These are phyloP conservation scores for Boechera divaricarpa DNA, from an alignment of 345 rosid species.

Conservation along the genomic window DNA sequence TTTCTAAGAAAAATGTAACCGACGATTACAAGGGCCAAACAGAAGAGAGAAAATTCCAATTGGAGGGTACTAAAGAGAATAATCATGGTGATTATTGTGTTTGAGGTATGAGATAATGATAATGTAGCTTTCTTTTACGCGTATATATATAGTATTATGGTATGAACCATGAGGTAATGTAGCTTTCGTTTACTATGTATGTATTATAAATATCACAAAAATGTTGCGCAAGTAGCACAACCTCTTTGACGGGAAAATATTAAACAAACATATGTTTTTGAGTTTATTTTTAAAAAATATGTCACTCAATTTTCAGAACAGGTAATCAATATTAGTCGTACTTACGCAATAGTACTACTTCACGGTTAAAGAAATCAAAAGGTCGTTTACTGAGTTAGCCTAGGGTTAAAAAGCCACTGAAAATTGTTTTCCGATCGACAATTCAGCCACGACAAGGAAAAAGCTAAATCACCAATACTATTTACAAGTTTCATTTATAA, in stretches of 20 bases:
- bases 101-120: neutral
- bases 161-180: neutral
- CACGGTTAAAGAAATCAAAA: too few species aligned
- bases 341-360: too few species aligned
- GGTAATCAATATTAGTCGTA: too few species aligned
- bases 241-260: neutral
- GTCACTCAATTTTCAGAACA: neutral
- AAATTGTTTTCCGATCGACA: too few species aligned
- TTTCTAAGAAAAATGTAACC: constrained; percentile 29
- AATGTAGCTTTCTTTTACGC: neutral
- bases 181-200: neutral
- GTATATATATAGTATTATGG: neutral
- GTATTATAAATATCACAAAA: neutral
- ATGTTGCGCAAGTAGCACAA: neutral
- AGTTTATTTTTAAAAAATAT: neutral
- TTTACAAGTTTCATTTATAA: neutral
- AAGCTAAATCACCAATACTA: too few species aligned
- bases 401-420: too few species aligned
- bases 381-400: neutral
- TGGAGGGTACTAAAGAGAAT: constrained; percentile 22
- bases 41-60: constrained; percentile 14
- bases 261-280: neutral
- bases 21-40: constrained; percentile 19
- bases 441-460: too few species aligned
- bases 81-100: constrained; percentile 30